These are phyloP conservation scores for Fusarium keratoplasticum DNA, from an alignment of 2,329 filamentous ascomycete species.

Conservation along the genomic window DNA sequence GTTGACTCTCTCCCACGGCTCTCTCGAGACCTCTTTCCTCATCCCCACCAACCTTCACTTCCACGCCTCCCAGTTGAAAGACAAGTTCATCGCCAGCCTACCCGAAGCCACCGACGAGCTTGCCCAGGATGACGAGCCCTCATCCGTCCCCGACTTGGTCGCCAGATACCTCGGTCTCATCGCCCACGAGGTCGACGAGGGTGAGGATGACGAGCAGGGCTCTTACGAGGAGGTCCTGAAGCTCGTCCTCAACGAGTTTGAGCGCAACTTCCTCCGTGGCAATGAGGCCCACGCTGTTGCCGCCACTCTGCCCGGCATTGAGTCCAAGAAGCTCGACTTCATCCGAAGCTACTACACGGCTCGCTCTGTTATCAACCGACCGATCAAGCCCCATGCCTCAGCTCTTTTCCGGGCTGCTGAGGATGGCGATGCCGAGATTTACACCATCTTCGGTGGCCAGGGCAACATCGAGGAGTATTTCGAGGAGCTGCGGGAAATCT, in stretches of 20 bases:
- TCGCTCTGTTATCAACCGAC: conserved; percentile 83
- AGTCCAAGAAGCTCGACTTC: conserved; percentile 90
- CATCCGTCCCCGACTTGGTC: conserved; percentile 91
- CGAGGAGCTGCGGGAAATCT: conserved; percentile 92
- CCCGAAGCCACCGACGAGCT: conserved; percentile 96
- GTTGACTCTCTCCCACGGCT: conserved; percentile 90
- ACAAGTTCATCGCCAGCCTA: conserved; percentile 85
- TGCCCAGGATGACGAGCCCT: conserved; percentile 98
- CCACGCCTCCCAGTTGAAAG: conserved; percentile 93
- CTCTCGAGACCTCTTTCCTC: conserved; percentile 95
- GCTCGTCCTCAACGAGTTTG: conserved; percentile 93
- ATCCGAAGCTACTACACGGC: conserved; percentile 93
- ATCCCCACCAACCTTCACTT: conserved; percentile 96
- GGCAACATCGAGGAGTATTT: conserved; percentile 99
- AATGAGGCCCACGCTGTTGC: conserved; percentile 96
- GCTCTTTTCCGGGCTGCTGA: conserved; percentile 90
- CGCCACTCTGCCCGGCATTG: conserved; percentile 87
- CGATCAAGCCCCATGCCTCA: conserved; percentile 93
- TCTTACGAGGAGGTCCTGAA: conserved; percentile 94
- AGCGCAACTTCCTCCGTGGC: conserved; percentile 91
- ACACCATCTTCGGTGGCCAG: conserved; percentile 95
- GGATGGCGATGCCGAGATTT: conserved; percentile 85
- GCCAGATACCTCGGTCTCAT: conserved; percentile 94
- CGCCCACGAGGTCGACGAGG: conserved; percentile 88
- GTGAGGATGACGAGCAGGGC: conserved; percentile 88